Evolutionary conservation across 2,329 filamentous ascomycete genomes (phyloP).

Genomic region (Apiospora koreana): DNA sequence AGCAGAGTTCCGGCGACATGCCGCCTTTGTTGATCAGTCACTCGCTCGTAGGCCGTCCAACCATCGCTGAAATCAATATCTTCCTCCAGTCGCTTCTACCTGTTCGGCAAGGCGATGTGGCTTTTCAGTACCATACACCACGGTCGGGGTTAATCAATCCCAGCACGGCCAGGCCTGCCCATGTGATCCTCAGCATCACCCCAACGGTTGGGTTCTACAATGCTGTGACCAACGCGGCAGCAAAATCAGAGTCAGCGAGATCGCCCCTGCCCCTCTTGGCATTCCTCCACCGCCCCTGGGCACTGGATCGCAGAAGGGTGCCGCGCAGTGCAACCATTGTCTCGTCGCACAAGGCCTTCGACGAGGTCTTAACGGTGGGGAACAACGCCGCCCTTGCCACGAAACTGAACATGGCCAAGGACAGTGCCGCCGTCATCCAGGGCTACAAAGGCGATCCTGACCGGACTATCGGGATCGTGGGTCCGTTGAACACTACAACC

Average conservation of each 20-base stretch:
- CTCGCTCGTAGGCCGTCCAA: neutral
- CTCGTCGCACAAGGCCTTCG: conserved; percentile 21
- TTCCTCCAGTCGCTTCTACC: conserved; percentile 15
- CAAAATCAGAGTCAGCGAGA: neutral
- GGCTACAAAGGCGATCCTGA: conserved; percentile 22
- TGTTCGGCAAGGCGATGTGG: conserved; percentile 13
- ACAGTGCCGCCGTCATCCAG: conserved; percentile 11
- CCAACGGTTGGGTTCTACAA: conserved; percentile 21
- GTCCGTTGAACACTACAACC: neutral
- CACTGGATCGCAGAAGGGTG: conserved; percentile 17
- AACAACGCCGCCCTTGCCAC: conserved; percentile 18
- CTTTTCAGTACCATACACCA: conserved; percentile 17
- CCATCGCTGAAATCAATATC: neutral
- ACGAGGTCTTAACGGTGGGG: conserved; percentile 22
- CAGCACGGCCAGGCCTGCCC: neutral
- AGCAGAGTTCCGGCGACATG: neutral
- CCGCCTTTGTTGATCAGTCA: neutral
- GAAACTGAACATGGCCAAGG: conserved; percentile 12
- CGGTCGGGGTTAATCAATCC: conserved; percentile 13
- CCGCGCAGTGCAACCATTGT: conserved; percentile 17
- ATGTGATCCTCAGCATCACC: conserved; percentile 20
- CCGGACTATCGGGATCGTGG: conserved; percentile 19
- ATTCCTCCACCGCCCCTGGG: conserved; percentile 22
- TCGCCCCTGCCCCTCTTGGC: neutral
- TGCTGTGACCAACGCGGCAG: conserved; percentile 12